phyloP scores from a whole-genome alignment of 345 rosid species.

The Populus simonii region DNA sequence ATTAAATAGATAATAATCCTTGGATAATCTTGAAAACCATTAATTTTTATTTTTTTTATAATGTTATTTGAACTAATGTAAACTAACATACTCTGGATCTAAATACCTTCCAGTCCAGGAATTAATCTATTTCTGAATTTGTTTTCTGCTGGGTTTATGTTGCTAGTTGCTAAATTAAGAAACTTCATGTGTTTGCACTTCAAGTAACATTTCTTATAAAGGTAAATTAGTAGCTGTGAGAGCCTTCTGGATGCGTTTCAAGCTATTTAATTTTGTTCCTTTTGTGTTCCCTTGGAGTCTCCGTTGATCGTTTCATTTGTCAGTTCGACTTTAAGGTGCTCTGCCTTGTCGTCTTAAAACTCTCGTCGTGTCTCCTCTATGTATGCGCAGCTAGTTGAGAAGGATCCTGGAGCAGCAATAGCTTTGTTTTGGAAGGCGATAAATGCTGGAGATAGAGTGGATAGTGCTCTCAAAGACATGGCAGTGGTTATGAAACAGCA shows the following conservation, averaged over 20 bases:
- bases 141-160: not conserved
- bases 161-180: not conserved
- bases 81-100: not conserved
- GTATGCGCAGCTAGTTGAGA: constrained; percentile 54
- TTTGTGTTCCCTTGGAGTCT: not conserved
- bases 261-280: not conserved
- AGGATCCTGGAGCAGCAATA: constrained; percentile 81
- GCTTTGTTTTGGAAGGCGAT: constrained; percentile 89
- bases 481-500: constrained; percentile 91
- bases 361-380: not conserved
- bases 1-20: not conserved
- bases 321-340: not conserved
- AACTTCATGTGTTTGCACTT: not conserved
- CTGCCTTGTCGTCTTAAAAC: not conserved
- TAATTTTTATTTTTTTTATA: not conserved
- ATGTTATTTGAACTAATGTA: not conserved
- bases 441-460: constrained; percentile 79
- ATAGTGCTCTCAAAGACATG: constrained; percentile 97
- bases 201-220: not conserved
- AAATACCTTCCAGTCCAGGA: not conserved
- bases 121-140: not conserved
- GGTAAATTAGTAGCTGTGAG: not conserved
- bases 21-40: not conserved
- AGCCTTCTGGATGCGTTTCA: not conserved
- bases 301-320: not conserved